Percentiles rank a stretch among this genome's conserved stretches.
Conservation (phyloP, 257 asterid species). For the Jacaranda mimosifolia region DNA sequence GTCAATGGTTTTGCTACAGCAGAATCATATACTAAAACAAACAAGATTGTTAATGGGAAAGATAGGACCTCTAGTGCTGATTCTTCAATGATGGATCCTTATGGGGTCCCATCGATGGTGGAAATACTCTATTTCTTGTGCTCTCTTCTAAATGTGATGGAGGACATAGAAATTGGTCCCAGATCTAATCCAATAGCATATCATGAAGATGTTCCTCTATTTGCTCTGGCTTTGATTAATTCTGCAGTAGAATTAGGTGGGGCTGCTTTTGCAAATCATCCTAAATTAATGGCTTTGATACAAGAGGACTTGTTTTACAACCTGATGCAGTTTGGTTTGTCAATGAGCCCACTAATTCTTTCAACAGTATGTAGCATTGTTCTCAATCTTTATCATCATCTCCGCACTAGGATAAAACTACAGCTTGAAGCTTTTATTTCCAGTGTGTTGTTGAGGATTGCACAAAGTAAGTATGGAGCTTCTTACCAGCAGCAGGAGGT, state of each 20-base stretch:
- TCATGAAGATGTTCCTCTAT: constrained; percentile 2
- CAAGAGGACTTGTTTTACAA: background rate
- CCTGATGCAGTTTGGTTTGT: constrained; percentile 3
- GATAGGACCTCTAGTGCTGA: background rate
- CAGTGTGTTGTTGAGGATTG: background rate
- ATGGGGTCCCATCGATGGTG: background rate
- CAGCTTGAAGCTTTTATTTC: constrained; percentile 5
- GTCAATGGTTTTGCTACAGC: background rate
- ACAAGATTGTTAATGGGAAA: background rate
- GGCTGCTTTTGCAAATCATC: background rate
- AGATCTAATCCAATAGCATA: constrained; percentile 1
- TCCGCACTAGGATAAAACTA: background rate
- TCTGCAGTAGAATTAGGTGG: constrained; percentile 1
- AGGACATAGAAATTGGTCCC: background rate
- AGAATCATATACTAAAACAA: background rate
- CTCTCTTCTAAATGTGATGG: constrained; percentile 2
- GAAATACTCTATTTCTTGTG: background rate
- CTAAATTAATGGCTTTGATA: background rate
- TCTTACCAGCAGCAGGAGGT: constrained; percentile 4
- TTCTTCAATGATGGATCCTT: constrained; percentile 5
- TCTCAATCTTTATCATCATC: background rate
- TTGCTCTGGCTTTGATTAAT: background rate
- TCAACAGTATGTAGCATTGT: background rate
- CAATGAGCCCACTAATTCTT: background rate
- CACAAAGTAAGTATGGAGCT: background rate